A percentile compares a stretch with the other conserved stretches of the same genome.
phyloP scores from a whole-genome alignment of 306 rosid genomes.

The Corylus americana region DNA sequence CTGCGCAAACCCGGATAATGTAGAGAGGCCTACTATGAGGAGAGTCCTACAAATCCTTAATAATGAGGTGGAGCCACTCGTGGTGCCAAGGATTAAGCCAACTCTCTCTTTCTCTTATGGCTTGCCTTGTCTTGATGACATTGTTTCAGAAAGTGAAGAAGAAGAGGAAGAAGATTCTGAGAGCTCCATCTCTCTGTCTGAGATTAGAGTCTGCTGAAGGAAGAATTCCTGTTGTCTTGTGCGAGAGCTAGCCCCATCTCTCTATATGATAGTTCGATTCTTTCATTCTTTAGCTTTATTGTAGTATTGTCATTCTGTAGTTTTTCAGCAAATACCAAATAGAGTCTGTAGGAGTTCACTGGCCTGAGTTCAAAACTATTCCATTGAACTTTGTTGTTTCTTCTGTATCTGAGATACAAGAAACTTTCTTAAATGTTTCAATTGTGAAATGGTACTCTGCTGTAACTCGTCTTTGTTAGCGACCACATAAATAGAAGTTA shows the following conservation, averaged over 20 bases:
- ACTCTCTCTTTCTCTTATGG: slow-evolving; percentile 49
- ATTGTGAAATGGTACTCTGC: background rate
- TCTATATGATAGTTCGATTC: slow-evolving; percentile 25
- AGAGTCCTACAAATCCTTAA: slow-evolving; percentile 50
- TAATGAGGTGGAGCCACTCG: slow-evolving; percentile 36
- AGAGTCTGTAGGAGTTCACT: slow-evolving; percentile 31
- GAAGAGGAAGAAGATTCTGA: slow-evolving; percentile 10
- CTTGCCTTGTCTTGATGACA: slow-evolving; percentile 55
- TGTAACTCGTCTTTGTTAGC: background rate
- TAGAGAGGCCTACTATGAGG: slow-evolving; percentile 54
- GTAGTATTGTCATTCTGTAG: slow-evolving; percentile 9
- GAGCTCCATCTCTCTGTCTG: slow-evolving; percentile 27
- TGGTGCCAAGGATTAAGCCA: slow-evolving; percentile 47
- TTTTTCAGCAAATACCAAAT: slow-evolving; percentile 20
- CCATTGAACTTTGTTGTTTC: slow-evolving; percentile 48
- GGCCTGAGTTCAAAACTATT: slow-evolving; percentile 60
- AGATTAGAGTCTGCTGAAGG: slow-evolving; percentile 35
- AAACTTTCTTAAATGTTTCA: slow-evolving; percentile 23
- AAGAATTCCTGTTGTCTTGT: background rate
- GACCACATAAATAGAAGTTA: too few relatives aligned
- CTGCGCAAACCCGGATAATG: slow-evolving; percentile 54
- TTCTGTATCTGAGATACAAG: slow-evolving; percentile 17
- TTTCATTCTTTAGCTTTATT: slow-evolving; percentile 26
- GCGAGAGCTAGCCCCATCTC: background rate
- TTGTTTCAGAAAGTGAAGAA: slow-evolving; percentile 56